Base-by-base conservation (phyloP, 257 asterid species). In the Solanum tacnaense region DNA sequence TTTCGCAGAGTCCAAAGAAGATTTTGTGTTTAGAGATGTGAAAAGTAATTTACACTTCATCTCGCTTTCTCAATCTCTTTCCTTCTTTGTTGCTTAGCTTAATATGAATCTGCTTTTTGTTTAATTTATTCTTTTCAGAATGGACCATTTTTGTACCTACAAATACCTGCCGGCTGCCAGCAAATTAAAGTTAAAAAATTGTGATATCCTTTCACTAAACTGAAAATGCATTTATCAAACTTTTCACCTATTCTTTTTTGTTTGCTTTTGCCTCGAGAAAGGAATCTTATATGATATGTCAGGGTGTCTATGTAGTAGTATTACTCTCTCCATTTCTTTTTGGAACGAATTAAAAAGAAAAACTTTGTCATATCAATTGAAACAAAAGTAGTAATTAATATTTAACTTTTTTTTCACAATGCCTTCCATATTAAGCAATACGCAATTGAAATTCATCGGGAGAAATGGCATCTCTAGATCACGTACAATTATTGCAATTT, bases 71-170 rank as follows among this genome's bases (percentile, higher is more conserved):
- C 29, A 38, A 67, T 67, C 38, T 5, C 81, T 2, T 85, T 67
- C 81, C 65, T 85, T 85, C 27, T 85, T 85, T 85, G 87, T 85
- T 85, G 36, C 81, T 67, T 85, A 38, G 81, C 87, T 20, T 25
- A 25, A 84, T 56, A 60, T 81, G 68, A 46, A 46, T 2, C 13
- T 27, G 68, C 1, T 5, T 81, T 81, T 46, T 78, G 65, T 81
- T 79, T 79, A 7, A 44, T 16, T 79, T 41, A 29, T 44, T 7
- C 27, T 44, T 44, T 25, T 15, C n/a, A 41, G 20, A 60, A 41
- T 46, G 81, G 87, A 67, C 87, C 81, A 65, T 35, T 7, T 27
- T 39, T 84, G 73, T 82, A 82, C 6, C 11, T 52, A 52, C 3
- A 2, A 52, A 52, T 52, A 52, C 8, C 62, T 52, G 56, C 58